phyloP scores from a whole-genome alignment of 1,139 yeast species.

The Magnusiomyces sp. region DNA sequence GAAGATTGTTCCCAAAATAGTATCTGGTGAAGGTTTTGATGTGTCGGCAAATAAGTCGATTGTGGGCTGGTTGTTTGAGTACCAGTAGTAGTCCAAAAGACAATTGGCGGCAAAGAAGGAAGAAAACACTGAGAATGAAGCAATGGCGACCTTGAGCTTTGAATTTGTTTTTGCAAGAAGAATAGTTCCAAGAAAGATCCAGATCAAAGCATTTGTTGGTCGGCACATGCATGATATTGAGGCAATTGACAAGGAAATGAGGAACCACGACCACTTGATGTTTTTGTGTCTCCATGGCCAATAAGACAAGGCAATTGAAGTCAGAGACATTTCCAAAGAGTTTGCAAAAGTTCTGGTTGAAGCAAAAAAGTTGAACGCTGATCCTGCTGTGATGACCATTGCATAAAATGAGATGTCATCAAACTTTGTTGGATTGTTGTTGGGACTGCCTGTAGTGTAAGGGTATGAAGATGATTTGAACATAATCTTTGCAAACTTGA shows the following conservation, averaged over 20 bases:
- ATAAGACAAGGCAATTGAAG: conserved; percentile 56
- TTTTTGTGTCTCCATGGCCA: conserved; percentile 55
- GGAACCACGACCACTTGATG: conserved; percentile 13
- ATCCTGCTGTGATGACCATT: conserved; percentile 47
- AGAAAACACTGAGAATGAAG: conserved; percentile 24
- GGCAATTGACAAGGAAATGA: conserved; percentile 22
- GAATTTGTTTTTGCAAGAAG: conserved; percentile 22
- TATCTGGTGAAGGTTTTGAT: no score
- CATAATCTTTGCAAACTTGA: conserved; percentile 36
- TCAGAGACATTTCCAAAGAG: conserved; percentile 66
- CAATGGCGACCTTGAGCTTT: conserved; percentile 14
- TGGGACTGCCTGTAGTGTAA: conserved; percentile 15
- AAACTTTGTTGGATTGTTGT: conserved; percentile 11
- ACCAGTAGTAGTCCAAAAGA: conserved; percentile 52
- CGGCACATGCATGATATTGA: conserved; percentile 43
- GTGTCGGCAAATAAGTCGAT: neutral
- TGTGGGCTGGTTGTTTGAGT: conserved; percentile 30
- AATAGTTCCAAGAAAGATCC: conserved; percentile 53
- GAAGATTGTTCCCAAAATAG: conserved; percentile 19
- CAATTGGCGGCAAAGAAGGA: conserved; percentile 34
- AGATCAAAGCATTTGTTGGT: conserved; percentile 74
- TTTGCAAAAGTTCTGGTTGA: conserved; percentile 82
- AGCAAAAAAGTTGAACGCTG: conserved; percentile 79
- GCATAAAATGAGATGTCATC: conserved; percentile 37
- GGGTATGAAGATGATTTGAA: conserved; percentile 19